Base-by-base conservation (phyloP, 345 rosid species). In the Pistacia vera region DNA sequence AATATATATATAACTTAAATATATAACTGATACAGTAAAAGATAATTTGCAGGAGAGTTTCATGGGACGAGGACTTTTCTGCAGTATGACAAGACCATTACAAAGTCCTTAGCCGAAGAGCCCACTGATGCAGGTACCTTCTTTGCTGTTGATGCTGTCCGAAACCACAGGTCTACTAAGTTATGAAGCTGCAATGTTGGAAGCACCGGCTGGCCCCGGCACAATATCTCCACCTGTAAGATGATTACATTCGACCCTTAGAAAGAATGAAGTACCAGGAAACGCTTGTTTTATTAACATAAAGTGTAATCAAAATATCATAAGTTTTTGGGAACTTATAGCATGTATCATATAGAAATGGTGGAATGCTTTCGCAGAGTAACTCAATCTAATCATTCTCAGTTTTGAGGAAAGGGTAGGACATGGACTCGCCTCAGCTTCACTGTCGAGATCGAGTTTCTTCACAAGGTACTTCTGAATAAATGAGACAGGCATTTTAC, bases 81-180 rank as follows among this genome's bases (percentile, higher is more conserved):
- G 73, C 88, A 74, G 67, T 91, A 91, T 2, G 93, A 85, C 55
- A 91, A 80, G 28, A 86, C 93, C 96, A 91, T 91, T 35, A 91
- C 91, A 18, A 87, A 89, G 68, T 91, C 96, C 85, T 85, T 91
- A 0, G 93, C 96, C 0, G 96, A 86, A 28, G 91, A 84, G n/a
- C 97, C 93, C 0, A 90, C 75, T n/a, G 85, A 78, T 20, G 88
- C 89, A 4, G 86, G 80, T 13, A 90, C 86, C 68, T 82, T 86
- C 51, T 85, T 88, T 0, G 93, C 55, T 2, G 87, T 81, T 8
- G 88, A 83, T 10, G 86, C 78, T 10, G 88, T 83, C 35, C 78
- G 85, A 73, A 87, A 81, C 97, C 97, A 91, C 38, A 87, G 76
- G 80, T 91, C 93, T 0, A 91, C 87, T 61, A 91, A 64, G 82